Conservation (phyloP, 129 eudicot species). For the Flaveria ramosissima region DNA sequence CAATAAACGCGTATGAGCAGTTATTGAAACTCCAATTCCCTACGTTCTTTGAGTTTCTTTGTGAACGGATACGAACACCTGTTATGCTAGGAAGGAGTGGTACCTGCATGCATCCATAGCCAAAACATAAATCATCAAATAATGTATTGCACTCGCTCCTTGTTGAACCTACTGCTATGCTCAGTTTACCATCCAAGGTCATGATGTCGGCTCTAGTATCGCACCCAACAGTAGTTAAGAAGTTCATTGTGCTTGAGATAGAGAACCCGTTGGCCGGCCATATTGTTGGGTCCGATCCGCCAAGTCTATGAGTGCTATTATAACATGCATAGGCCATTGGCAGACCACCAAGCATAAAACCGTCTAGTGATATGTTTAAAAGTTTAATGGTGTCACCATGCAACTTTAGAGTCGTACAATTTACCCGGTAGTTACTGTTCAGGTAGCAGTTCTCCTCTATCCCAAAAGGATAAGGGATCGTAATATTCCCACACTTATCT, state of each 20-base stretch:
- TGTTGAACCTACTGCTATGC: conserved; percentile 14
- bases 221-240: conserved; percentile 36
- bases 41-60: background rate
- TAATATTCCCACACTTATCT: conserved; percentile 3
- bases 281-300: background rate
- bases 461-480: background rate
- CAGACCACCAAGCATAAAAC: conserved; percentile 12
- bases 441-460: background rate
- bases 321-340: conserved; percentile 25
- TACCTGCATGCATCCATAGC: conserved; percentile 29
- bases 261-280: conserved; percentile 10
- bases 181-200: background rate
- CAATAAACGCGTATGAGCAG: conserved; percentile 24
- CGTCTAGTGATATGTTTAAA: conserved; percentile 14
- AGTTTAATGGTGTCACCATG: background rate
- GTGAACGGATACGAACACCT: conserved; percentile 4
- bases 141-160: conserved; percentile 13
- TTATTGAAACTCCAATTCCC: conserved; percentile 26
- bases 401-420: background rate
- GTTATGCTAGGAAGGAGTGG: background rate
- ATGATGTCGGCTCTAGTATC: conserved; percentile 35
- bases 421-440: background rate
- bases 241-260: conserved; percentile 22
- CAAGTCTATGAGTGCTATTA: background rate
- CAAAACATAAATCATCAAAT: conserved; percentile 14